Evolutionary conservation across 306 rosid species (phyloP), one percentile per base, ranked within the genome.

Genomic region (Vigna trinervia): DNA sequence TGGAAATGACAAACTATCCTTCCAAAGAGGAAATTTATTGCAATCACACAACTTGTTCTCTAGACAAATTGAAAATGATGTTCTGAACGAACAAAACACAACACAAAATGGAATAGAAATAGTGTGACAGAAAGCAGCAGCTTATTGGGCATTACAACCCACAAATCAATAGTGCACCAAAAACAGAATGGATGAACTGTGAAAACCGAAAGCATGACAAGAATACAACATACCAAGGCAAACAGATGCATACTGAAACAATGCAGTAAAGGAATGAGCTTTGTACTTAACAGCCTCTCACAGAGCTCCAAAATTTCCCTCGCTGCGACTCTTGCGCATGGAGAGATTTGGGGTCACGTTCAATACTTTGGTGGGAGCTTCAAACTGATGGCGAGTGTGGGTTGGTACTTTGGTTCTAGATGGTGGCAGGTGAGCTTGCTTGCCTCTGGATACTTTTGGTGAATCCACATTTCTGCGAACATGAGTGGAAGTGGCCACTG

Each of bases 291-390:
- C 39, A 52, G 57, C 64, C 76, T 30, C 85, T 92, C 93, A 94
- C 39, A 86, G 19, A 77, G 82, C 86, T 72, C 81, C 92, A 76
- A 95, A 74, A 53, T 85, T 86, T 48, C 93, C 96, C 84, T 88
- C 96, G 38, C 98, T 92, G 75, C 84, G 90, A 75, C 92, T 95
- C 86, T 91, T 84, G 74, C 90, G 93, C 73, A 95, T 92, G 4
- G 85, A 71, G 52, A 48, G 61, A 34, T 69, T 85, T n/a, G 81
- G 69, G 23, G 30, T 59, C 12, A 72, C 39, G 85, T 73, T 84
- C 58, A 47, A 41, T 12, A 36, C 76, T 84, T 75, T 88, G 84
- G 56, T 76, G 54, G 84, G 84, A 14, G 68, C 36, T 20, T 89
- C 96, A 8, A 84, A 14, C 54, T 74, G 72, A 71, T 75, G 61